Evolutionary conservation across 169 alveolate genomes (phyloP).

Genomic region (Pseudocohnilembus persalinus): DNA sequence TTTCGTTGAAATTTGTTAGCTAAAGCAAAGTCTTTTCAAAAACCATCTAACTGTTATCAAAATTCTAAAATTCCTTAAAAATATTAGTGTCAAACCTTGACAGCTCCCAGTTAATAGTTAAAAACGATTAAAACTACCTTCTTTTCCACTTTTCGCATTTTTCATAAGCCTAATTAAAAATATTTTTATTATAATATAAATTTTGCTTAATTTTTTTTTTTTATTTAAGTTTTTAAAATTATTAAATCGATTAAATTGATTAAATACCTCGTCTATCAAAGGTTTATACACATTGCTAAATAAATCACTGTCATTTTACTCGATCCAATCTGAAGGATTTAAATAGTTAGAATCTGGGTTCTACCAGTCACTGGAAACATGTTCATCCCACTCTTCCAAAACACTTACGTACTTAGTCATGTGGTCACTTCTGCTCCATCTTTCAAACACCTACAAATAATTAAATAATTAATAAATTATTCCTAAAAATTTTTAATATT

Average conservation of each 20-base stretch:
- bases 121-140: constrained; percentile 39
- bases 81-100: constrained; percentile 48
- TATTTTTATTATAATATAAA: too few relatives aligned
- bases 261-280: constrained; percentile 25
- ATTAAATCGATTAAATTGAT: too few relatives aligned
- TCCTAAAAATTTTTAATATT: too few relatives aligned
- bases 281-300: constrained; percentile 25
- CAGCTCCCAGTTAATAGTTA: constrained; percentile 55
- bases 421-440: constrained; percentile 78
- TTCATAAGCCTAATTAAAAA: constrained; percentile 45
- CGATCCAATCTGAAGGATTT: constrained; percentile 70
- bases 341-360: constrained; percentile 55
- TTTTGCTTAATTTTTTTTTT: too few relatives aligned
- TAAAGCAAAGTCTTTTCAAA: constrained; percentile 48
- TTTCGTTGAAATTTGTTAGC: constrained; percentile 42
- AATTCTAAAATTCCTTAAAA: constrained; percentile 48
- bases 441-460: constrained; percentile 74
- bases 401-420: constrained; percentile 71
- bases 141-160: constrained; percentile 49
- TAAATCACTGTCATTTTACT: constrained; percentile 24
- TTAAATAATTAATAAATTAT: too few relatives aligned
- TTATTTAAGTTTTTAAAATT: too few relatives aligned
- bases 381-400: constrained; percentile 83
- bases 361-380: constrained; percentile 71
- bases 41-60: constrained; percentile 60